Base-by-base conservation (phyloP, 495 filamentous ascomycete species). In the Aspergillus nidulans region DNA sequence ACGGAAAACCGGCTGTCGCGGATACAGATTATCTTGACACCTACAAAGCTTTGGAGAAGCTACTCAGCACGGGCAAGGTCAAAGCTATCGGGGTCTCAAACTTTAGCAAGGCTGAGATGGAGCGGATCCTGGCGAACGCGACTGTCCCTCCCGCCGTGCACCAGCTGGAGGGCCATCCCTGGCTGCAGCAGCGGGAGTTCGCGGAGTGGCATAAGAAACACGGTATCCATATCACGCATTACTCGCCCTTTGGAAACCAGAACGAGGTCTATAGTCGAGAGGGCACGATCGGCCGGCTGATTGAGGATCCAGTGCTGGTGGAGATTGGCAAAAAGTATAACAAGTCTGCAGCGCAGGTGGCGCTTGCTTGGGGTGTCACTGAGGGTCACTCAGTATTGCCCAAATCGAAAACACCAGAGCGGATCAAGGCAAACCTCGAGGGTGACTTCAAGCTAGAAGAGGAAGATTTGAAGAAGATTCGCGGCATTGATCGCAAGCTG, bases 31-130 rank as follows among this genome's bases (percentile, higher is more conserved):
- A 70, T 51, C 66, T 84, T 34, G 80, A 82, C 52, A 85, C 82
- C 5, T 87, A 77, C 63, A 78, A 77, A 52, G 82, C 80, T 0
- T 86, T 91, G 84, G 85, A 90, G 59, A 74, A 76, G 39, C 66
- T 82, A 2, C 63, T 80, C 4, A 64, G 77, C 32, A 71, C 73
- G 25, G 83, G 83, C 39, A 86, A 85, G 57, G 65, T 70, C 40
- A 79, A 71, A 55, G 84, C 76, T 4, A 89, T 96, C 58, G 90
- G 90, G 1, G 79, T 94, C 6, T 88, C 82, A 59, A 95, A 92
- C 71, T 91, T 90, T 69, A 82, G 78, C 20, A 77, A 84, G 53
- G 75, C 71, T 13, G 85, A 92, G 58, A 67, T 91, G 53, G 83
- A 90, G 69, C 75, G 77, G 43, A 59, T 92, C 15, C 46, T 92